Conservation (phyloP, 306 rosid genomes). For the Mimosa pudica region DNA sequence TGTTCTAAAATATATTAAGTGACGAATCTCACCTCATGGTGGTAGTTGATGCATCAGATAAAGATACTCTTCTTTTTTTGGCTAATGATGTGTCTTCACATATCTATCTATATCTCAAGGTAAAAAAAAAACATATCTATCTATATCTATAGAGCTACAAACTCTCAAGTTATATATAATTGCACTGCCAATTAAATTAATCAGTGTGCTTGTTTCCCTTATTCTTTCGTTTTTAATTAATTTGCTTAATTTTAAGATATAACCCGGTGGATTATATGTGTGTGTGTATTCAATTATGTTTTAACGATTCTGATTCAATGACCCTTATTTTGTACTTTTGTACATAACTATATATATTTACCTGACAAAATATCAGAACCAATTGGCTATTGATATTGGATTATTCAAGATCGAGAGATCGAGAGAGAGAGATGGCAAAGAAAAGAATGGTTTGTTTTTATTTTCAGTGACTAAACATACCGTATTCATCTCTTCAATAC, state of each 20-base stretch:
- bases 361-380: not conserved
- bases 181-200: not conserved
- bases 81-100: not conserved
- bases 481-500: not conserved
- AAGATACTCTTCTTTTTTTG: not conserved
- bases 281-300: no score
- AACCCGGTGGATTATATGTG: not conserved
- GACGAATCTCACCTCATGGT: slow-evolving; percentile 16
- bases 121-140: not conserved
- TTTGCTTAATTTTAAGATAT: not conserved
- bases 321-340: not conserved
- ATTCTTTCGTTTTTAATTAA: not conserved
- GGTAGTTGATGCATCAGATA: slow-evolving; percentile 3
- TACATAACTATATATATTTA: not conserved
- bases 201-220: not conserved
- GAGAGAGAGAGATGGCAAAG: not conserved
- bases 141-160: not conserved
- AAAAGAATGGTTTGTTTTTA: not conserved
- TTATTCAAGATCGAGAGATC: not conserved
- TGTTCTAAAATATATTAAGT: slow-evolving; percentile 25
- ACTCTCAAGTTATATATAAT: not conserved
- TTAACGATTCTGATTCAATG: not conserved
- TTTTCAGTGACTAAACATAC: not conserved
- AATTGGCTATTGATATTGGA: not conserved
- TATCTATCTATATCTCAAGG: not conserved